Evolutionary conservation across 306 rosid species (phyloP).

Genomic region (Cucumis cinereus): DNA sequence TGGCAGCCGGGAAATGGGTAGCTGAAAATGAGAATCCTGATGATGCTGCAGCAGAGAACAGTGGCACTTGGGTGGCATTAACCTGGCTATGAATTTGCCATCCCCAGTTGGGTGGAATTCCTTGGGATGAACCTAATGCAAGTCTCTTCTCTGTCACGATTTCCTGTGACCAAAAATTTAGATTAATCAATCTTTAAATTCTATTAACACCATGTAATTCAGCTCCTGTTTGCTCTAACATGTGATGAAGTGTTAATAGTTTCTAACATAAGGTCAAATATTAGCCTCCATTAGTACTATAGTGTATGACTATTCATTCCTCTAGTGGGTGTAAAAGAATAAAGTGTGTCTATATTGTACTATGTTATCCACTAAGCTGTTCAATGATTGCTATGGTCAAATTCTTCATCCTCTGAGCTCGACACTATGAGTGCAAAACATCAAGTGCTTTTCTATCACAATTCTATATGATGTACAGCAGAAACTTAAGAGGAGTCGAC

Average conservation of each 20-base stretch:
- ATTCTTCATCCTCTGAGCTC: not conserved
- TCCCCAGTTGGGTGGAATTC: conserved; percentile 46
- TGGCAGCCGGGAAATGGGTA: conserved; percentile 43
- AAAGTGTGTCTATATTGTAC: not conserved
- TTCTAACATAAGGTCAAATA: not conserved
- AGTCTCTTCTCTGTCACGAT: conserved; percentile 44
- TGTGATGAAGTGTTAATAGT: not conserved
- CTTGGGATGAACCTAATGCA: conserved; percentile 59
- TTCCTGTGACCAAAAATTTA: conserved; percentile 52
- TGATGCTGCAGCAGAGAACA: conserved; percentile 98
- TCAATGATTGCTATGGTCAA: not conserved
- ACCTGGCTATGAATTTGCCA: conserved; percentile 70
- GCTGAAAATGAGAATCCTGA: conserved; percentile 98
- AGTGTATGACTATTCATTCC: not conserved
- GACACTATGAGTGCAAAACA: not conserved
- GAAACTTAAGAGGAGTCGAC: not conserved
- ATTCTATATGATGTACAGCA: not conserved
- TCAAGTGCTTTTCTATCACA: not conserved
- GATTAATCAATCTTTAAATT: not conserved
- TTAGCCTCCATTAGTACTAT: not conserved
- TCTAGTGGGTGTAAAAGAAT: not conserved
- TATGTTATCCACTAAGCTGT: not conserved
- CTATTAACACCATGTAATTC: not conserved
- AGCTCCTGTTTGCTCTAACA: not conserved
- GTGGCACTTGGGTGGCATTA: conserved; percentile 48